phyloP scores from a whole-genome alignment of 495 filamentous ascomycete genomes.

The Sabuloglossum arenarium region DNA sequence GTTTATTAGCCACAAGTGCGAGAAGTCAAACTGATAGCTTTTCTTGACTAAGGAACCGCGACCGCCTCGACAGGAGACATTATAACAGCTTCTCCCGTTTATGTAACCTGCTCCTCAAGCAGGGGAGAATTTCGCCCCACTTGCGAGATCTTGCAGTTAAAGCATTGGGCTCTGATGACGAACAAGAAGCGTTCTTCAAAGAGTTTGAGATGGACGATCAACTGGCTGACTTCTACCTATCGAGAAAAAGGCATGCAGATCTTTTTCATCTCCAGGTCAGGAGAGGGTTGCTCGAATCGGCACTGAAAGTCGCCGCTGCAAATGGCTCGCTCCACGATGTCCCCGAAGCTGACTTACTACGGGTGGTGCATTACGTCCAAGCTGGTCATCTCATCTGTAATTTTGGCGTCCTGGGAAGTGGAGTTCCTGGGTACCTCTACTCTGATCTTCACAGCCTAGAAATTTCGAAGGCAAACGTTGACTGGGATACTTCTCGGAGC shows the following conservation, averaged over 20 bases:
- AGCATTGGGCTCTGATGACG: constrained; percentile 10
- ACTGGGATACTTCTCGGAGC: background rate
- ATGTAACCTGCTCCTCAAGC: constrained; percentile 16
- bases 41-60: background rate
- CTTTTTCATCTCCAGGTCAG: background rate
- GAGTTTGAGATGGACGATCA: constrained; percentile 16
- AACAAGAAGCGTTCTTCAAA: constrained; percentile 13
- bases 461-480: background rate
- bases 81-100: constrained; percentile 2
- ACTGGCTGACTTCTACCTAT: background rate
- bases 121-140: constrained; percentile 10
- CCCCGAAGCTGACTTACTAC: background rate
- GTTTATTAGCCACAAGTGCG: background rate
- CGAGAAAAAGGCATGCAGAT: background rate
- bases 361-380: background rate
- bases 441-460: background rate
- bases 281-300: background rate
- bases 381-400: background rate
- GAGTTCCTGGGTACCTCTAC: no score
- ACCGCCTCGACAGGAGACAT: background rate
- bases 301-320: background rate
- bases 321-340: background rate
- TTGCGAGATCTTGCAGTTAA: constrained; percentile 9
- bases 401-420: no score
- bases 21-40: background rate